Evolutionary conservation across 768 basidiomycete species (phyloP), one percentile per base, ranked within the genome.

Genomic region (Leccinellum luteum): DNA sequence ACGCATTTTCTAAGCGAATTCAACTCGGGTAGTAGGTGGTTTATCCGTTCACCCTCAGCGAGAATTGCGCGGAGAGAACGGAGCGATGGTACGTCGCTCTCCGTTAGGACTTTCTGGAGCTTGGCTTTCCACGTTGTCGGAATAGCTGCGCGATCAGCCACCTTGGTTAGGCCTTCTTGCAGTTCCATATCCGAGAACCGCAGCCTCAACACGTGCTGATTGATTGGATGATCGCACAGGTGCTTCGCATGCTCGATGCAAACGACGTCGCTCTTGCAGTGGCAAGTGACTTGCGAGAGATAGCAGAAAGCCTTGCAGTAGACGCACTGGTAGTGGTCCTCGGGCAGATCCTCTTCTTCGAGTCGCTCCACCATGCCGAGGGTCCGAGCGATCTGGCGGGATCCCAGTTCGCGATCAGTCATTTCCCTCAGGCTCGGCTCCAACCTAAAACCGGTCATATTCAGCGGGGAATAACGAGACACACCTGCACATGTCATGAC

Each of bases 271-370:
- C 74, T 82, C 44, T 87, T 87, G 79, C 93, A 94, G 31, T 77
- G 75, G 70, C 93, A 94, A 56, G 84, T 86, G 68, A 98, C 79
- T 67, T 97, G 95, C 2, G 97, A 94, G 43, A 99, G 84, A 72
- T 97, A 98, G 74, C 90, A 94, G 74, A 96, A 98, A 5, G 80
- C 83, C 70, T 97, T 95, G 88, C 97, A 98, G 61, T 89, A 75
- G 51, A 80, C 76, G 80, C 97, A 99, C 72, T 98, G 97, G 72
- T 95, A 96, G 69, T 97, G 93, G 53, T 98, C 95, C 70, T 98
- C 97, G 0, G 87, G 79, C 13, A 85, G 84, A 71, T 98, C 95
- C 64, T 85, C 81, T 62, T 87, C 84, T 63, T 92, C 87, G 27
- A 92, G 75, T 34, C 79, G 75, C 70, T 97, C 94, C 23, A 75